A percentile compares a stretch with the other conserved stretches of the same genome.
These are phyloP conservation scores for Urtica urens DNA, from an alignment of 306 rosid genomes.

Conservation along the genomic window DNA sequence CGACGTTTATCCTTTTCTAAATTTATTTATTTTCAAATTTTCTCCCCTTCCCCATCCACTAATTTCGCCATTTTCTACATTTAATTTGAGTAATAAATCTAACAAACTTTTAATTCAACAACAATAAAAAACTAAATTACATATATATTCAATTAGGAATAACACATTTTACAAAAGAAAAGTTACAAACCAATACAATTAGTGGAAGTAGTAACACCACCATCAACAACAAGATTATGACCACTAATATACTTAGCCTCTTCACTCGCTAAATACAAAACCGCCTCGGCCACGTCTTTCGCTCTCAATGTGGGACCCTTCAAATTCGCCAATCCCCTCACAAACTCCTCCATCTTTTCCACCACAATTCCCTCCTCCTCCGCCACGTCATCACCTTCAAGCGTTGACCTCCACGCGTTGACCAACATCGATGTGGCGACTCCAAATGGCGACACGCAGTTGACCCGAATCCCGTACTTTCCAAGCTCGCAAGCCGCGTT, in stretches of 20 bases:
- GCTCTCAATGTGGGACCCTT: conserved; percentile 59
- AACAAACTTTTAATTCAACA: no score
- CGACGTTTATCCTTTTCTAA: no score
- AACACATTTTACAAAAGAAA: no score
- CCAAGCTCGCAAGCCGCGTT: conserved; percentile 79
- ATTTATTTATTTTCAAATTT: no score
- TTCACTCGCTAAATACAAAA: conserved; percentile 83
- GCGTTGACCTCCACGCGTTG: conserved; percentile 45
- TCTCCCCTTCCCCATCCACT: no score
- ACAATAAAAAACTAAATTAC: no score
- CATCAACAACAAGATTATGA: conserved; percentile 85
- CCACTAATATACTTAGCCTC: conserved; percentile 89
- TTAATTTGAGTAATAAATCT: no score
- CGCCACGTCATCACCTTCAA: conserved; percentile 6
- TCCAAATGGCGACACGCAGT: conserved; percentile 83
- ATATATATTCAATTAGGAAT: no score
- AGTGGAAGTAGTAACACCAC: conserved; percentile 70
- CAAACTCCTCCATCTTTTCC: conserved; percentile 73
- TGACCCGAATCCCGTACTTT: conserved; percentile 59
- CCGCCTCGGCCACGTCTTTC: conserved; percentile 81
- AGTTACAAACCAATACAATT: conserved; percentile 56
- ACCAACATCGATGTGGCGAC: conserved; percentile 87
- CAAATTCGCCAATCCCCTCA: conserved; percentile 61
- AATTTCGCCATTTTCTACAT: no score
- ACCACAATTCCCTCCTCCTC: conserved; percentile 45